A percentile compares a stretch with the other conserved stretches of the same genome.
Evolutionary conservation across 306 rosid species (phyloP).

Genomic region (Adenanthera pavonina): DNA sequence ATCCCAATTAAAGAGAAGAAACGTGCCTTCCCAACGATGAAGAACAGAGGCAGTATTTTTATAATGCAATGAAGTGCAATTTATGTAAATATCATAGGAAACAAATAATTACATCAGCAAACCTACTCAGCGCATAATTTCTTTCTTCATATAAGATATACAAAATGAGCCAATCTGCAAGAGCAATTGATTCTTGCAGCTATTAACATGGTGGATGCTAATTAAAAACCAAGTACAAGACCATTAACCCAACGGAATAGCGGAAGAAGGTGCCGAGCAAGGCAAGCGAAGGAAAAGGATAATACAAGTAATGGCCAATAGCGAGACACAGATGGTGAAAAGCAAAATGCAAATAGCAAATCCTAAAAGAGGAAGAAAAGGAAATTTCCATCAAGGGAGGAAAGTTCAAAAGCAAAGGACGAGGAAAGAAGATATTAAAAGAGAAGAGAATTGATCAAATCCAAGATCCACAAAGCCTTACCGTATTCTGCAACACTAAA

Average conservation of each 20-base stretch:
- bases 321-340: slow-evolving; percentile 44
- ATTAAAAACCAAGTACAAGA: slow-evolving; percentile 62
- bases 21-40: background rate
- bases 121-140: slow-evolving; percentile 86
- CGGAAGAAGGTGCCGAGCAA: slow-evolving; percentile 22
- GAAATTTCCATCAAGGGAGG: slow-evolving; percentile 62
- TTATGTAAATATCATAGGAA: background rate
- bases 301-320: slow-evolving; percentile 25
- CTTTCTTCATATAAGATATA: slow-evolving; percentile 41
- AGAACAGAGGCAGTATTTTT: background rate
- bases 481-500: background rate
- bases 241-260: slow-evolving; percentile 44
- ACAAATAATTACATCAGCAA: background rate
- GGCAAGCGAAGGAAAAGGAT: slow-evolving; percentile 42
- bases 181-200: slow-evolving; percentile 93
- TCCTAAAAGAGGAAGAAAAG: background rate
- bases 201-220: slow-evolving; percentile 90
- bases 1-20: background rate
- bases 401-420: slow-evolving; percentile 52
- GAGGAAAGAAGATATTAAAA: slow-evolving; percentile 64
- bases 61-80: slow-evolving; percentile 1
- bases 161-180: slow-evolving; percentile 71
- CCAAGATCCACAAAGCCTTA: background rate
- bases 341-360: slow-evolving; percentile 27
- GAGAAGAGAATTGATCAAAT: slow-evolving; percentile 43